Evolutionary conservation across 2,329 filamentous ascomycete species (phyloP), one percentile per base, ranked within the genome.

Genomic region (Fusarium circinatum): DNA sequence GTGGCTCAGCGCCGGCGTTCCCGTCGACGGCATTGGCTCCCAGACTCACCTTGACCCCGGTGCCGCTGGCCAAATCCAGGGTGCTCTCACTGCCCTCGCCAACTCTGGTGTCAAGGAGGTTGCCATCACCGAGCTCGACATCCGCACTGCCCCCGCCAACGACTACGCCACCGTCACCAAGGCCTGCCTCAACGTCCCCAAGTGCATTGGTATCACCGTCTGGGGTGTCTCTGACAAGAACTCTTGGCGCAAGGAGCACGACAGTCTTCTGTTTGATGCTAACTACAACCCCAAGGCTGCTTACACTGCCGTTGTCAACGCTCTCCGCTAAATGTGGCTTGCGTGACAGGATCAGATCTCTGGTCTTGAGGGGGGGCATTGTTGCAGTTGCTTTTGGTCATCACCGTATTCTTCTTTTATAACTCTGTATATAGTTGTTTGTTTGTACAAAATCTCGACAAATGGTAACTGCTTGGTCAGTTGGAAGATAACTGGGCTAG

Each of bases 101-200:
- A 82, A 79, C 20, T 83, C 86, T 30, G 80, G 84, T 28, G 81
- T 81, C 56, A 87, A 88, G 77, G 90, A 93, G 78, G 86, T 91
- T 30, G 90, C 91, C 13, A 85, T 93, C 62, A 93, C 91, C 4
- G 91, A 93, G 82, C 85, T 93, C 36, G 92, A 94, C 77, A 93
- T 94, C 77, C 86, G 87, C 65, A 83, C 84, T 38, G 89, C 89
- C 17, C 83, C 86, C 14, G 74, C 86, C 13, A 81, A 82, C 36
- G 91, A 93, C 79, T 93, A 92, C 77, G 81, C 86, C n/a, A 85
- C 86, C 41, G 85, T 89, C 32, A 85, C 86, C 71, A 85, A 88
- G 56, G 91, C 88, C 24, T 93, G 91, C 76, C 79, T 92, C 36
- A 82, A 86, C 34, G 83, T 90, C 57, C 71, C 83, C 13, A 88